These are phyloP conservation scores for Pinus tabuliformis DNA, from an alignment of 75 land plant genomes.

Conservation along the genomic window DNA sequence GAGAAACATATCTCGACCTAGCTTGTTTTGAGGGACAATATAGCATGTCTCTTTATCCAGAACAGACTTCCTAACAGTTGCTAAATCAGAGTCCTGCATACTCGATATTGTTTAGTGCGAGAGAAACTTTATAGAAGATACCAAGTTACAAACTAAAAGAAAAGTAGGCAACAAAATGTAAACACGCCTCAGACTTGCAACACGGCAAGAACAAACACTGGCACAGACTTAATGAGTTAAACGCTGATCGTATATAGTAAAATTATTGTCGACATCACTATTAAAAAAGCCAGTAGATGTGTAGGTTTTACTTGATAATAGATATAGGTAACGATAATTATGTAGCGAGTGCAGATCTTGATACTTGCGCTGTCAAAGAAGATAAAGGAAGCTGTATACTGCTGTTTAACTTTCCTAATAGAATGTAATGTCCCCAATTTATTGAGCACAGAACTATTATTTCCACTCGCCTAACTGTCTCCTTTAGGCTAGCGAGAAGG, in stretches of 20 bases:
- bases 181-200: background rate
- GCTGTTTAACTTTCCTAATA: background rate
- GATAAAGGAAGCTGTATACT: too few species aligned
- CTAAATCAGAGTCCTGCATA: background rate
- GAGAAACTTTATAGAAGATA: background rate
- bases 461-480: too few species aligned
- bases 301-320: background rate
- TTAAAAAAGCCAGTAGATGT: background rate
- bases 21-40: conserved; percentile 75
- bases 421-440: too few species aligned
- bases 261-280: background rate
- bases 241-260: too few species aligned
- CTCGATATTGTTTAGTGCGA: background rate
- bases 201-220: background rate
- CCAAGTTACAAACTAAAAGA: background rate
- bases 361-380: background rate
- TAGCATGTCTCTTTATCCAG: conserved; percentile 46
- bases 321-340: background rate
- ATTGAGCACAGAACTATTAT: too few species aligned
- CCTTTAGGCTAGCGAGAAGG: too few species aligned
- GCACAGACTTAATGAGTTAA: background rate
- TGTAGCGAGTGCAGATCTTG: background rate
- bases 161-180: background rate
- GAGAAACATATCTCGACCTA: conserved; percentile 81
- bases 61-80: conserved; percentile 15